phyloP scores from a whole-genome alignment of 2,329 filamentous ascomycete genomes.

The Fusarium veterinarium region DNA sequence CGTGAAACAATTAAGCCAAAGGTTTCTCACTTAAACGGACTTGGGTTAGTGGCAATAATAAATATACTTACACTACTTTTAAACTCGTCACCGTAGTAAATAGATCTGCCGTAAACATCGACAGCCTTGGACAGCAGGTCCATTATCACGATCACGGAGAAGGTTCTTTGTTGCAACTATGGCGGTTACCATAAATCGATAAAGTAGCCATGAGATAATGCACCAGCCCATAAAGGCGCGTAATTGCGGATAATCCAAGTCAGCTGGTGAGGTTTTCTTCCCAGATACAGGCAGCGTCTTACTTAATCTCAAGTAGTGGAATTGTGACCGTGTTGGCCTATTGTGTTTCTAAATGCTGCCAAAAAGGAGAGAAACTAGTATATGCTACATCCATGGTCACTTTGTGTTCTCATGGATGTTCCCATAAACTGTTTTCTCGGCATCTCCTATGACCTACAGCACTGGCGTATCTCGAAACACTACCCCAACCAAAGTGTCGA shows the following conservation, averaged over 20 bases:
- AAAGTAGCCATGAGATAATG: no score
- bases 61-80: rapidly evolving
- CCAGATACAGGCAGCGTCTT: no score
- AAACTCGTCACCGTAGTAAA: rapidly evolving
- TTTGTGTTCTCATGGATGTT: rapidly evolving
- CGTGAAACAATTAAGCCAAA: not conserved
- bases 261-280: rapidly evolving
- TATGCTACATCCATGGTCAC: not conserved
- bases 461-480: not conserved
- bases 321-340: rapidly evolving
- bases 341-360: no score
- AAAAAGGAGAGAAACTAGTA: no score
- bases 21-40: no score
- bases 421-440: not conserved
- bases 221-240: no score
- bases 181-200: no score
- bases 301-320: rapidly evolving
- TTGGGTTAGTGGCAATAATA: rapidly evolving
- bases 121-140: not conserved
- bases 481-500: not conserved
- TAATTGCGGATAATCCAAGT: rapidly evolving
- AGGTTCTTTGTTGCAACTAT: no score
- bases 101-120: rapidly evolving
- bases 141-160: no score
- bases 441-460: not conserved